A percentile compares a stretch with the other conserved stretches of the same genome.
Evolutionary conservation across 192 early-diverging fungal species (phyloP).

Genomic region (Umbelopsis ramanniana): DNA sequence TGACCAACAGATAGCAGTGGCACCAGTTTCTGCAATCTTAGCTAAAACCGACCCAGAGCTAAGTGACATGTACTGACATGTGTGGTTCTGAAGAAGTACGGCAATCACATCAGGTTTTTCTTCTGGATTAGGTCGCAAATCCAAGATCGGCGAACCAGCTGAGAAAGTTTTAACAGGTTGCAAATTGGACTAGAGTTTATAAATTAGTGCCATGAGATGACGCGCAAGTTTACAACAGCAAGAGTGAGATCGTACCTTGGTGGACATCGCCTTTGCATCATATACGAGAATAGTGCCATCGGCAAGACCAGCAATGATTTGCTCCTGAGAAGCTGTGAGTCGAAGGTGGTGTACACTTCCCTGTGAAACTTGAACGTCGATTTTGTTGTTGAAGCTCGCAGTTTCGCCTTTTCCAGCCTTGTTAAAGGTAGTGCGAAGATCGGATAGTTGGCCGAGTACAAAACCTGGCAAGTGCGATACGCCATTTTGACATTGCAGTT

Average conservation of each 20-base stretch:
- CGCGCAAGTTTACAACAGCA: slow-evolving; percentile 26
- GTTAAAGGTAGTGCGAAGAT: slow-evolving; percentile 44
- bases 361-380: slow-evolving; percentile 31
- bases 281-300: slow-evolving; percentile 43
- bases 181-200: slow-evolving; percentile 38
- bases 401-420: slow-evolving; percentile 25
- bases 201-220: slow-evolving; percentile 28
- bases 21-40: slow-evolving; percentile 38
- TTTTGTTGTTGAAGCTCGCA: slow-evolving; percentile 30
- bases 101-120: slow-evolving; percentile 51
- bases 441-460: slow-evolving; percentile 35
- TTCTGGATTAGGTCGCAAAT: slow-evolving; percentile 68
- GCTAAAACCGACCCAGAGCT: slow-evolving; percentile 28
- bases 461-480: slow-evolving; percentile 36
- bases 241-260: slow-evolving; percentile 46
- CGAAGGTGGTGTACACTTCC: slow-evolving; percentile 44
- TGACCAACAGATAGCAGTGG: slow-evolving; percentile 80
- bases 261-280: slow-evolving; percentile 38
- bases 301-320: slow-evolving; percentile 40
- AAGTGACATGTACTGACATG: slow-evolving; percentile 45
- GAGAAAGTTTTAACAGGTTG: slow-evolving; percentile 43
- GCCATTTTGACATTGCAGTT: too few species aligned
- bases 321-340: slow-evolving; percentile 50
- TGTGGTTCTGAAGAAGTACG: slow-evolving; percentile 47
- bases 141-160: slow-evolving; percentile 54